These are phyloP conservation scores for Trematosphaeria pertusa DNA, from an alignment of 2,329 filamentous ascomycete genomes.

Conservation along the genomic window DNA sequence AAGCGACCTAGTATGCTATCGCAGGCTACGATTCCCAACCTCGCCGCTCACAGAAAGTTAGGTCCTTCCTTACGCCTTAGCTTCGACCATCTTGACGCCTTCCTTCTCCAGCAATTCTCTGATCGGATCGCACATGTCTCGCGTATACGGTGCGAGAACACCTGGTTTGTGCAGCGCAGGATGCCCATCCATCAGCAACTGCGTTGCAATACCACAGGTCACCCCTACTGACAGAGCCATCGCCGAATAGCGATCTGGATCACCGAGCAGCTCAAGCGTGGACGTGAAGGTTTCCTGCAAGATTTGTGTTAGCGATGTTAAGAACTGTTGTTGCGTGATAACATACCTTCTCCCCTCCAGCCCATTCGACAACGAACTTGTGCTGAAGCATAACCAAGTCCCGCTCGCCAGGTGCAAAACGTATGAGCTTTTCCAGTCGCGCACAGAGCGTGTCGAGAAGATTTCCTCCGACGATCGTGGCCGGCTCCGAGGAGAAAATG, in stretches of 20 bases:
- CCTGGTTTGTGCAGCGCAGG: constrained; percentile 11
- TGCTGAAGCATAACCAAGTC: constrained; percentile 14
- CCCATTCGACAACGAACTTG: constrained; percentile 15
- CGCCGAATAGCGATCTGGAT: constrained; percentile 8
- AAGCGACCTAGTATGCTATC: too few relatives aligned
- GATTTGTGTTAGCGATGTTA: not conserved
- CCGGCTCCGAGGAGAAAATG: constrained; percentile 14
- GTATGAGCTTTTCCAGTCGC: constrained; percentile 16
- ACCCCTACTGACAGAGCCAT: constrained; percentile 11
- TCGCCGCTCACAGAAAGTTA: too few relatives aligned
- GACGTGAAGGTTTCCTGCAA: constrained; percentile 13
- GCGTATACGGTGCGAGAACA: constrained; percentile 7
- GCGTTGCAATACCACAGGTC: constrained; percentile 13
- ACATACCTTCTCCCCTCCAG: constrained; percentile 5
- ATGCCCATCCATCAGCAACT: constrained; percentile 13
- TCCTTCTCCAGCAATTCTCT: constrained; percentile 3
- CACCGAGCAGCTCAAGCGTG: constrained; percentile 11
- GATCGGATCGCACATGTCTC: constrained; percentile 9
- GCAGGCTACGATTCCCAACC: too few relatives aligned
- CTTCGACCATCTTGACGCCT: constrained; percentile 8
- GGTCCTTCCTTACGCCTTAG: too few relatives aligned
- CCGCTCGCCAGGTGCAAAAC: constrained; percentile 5
- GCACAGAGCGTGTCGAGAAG: constrained; percentile 15
- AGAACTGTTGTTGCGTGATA: not conserved
- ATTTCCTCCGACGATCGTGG: constrained; percentile 10